These are phyloP conservation scores for Salix purpurea DNA, from an alignment of 345 rosid genomes.

Conservation along the genomic window DNA sequence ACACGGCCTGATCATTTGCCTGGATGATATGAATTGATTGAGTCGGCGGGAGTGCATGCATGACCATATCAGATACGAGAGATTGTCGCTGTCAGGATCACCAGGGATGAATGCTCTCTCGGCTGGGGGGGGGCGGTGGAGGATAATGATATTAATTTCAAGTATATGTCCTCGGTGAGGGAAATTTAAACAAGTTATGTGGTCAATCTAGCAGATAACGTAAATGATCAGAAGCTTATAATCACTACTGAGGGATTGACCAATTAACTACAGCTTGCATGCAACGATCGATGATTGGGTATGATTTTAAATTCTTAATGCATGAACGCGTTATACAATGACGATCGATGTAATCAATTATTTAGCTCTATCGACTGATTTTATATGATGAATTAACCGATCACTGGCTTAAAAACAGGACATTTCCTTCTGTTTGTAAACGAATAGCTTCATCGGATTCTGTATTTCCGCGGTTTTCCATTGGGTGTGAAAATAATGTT, in stretches of 20 bases:
- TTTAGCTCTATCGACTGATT: not conserved
- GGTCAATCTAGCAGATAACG: not conserved
- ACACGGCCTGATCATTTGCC: not conserved
- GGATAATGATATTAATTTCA: not conserved
- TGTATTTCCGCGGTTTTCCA: too few relatives aligned
- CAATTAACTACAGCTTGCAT: not conserved
- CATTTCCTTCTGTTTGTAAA: too few relatives aligned
- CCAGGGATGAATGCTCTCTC: not conserved
- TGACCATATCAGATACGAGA: not conserved
- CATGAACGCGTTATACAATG: too few relatives aligned
- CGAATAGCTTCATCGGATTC: too few relatives aligned
- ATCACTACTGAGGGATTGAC: too few relatives aligned
- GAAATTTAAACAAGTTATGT: not conserved
- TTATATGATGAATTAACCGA: too few relatives aligned
- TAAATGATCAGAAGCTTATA: not conserved
- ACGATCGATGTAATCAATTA: too few relatives aligned
- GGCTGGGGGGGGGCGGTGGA: not conserved
- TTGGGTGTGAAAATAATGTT: too few relatives aligned
- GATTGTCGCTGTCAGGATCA: not conserved
- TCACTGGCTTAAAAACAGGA: too few relatives aligned
- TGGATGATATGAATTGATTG: too few relatives aligned
- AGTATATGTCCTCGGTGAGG: constrained; percentile 6
- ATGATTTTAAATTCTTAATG: not conserved
- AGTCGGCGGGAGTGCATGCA: not conserved
- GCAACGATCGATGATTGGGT: not conserved